Evolutionary conservation across 2,329 filamentous ascomycete species (phyloP), one percentile per base, ranked within the genome.

Genomic region (Pseudogymnoascus sp.): DNA sequence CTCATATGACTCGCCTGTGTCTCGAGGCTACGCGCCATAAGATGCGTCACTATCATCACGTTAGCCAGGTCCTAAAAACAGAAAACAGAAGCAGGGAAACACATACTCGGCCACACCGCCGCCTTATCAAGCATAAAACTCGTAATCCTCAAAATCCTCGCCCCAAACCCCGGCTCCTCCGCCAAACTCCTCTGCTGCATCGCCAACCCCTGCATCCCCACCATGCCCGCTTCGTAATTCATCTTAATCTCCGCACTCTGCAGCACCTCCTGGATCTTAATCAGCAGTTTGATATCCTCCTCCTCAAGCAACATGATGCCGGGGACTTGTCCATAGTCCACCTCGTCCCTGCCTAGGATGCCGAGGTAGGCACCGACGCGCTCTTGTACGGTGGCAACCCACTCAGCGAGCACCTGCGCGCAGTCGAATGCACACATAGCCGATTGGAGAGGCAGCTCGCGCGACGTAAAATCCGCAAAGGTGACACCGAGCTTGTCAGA

Each of bases 391-490:
- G 92, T 94, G 4, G 90, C 90, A 41, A 94, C 84, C 93, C 93
- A 99, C 75, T 97, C 93, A 0, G 91, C 91, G 33, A 99, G 83
- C 1, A 97, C 91, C 71, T 97, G 92, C 2, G 91, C 89, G 71
- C 93, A 97, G 71, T 97, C 93, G 70, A 96, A 95, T 4, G 90
- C 87, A 74, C 93, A 97, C 80, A 97, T 87, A 1, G 92, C 91
- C 12, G 90, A 92, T 72, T 96, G 93, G 39, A 96, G 84, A 0
- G 94, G 92, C 10, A 97, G 80, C 71, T 97, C 92, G 48, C 91
- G 83, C 61, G 89, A 92, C 1, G 87, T 88, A 65, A 90, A 87
- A 66, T 96, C 92, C 6, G 90, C 88, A 75, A 93, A 94, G 0
- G 90, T 91, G 29, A 93, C 85, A 0, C 91, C 91, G 10, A 94